phyloP scores from a whole-genome alignment of 2,329 filamentous ascomycete genomes.

The Fusarium sp. region DNA sequence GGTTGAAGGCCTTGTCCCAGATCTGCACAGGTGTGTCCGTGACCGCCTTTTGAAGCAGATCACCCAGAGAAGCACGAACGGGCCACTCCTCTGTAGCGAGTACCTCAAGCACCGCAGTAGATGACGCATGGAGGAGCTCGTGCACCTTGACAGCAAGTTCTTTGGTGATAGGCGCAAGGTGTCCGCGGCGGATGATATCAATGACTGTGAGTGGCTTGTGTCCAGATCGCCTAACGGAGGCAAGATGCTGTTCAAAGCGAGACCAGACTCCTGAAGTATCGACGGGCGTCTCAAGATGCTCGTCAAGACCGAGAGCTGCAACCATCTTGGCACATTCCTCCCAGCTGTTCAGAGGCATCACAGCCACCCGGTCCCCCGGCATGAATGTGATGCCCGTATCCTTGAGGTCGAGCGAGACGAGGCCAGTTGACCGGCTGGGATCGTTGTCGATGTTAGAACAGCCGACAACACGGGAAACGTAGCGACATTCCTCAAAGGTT shows the following conservation, averaged over 20 bases:
- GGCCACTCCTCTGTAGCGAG: conserved; percentile 68
- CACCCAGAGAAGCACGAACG: conserved; percentile 65
- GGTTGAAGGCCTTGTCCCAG: conserved; percentile 67
- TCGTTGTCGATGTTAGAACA: conserved; percentile 65
- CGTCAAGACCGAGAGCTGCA: conserved; percentile 65
- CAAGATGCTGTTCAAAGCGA: conserved; percentile 64
- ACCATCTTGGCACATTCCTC: conserved; percentile 69
- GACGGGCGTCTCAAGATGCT: conserved; percentile 61
- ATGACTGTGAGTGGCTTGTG: conserved; percentile 59
- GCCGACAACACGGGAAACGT: conserved; percentile 61
- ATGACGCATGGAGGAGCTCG: conserved; percentile 64
- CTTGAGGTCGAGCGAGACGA: conserved; percentile 67
- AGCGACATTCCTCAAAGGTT: conserved; percentile 69
- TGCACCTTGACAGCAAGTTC: conserved; percentile 66
- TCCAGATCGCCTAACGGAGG: conserved; percentile 53
- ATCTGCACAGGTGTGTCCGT: conserved; percentile 63
- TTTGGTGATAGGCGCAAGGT: conserved; percentile 67
- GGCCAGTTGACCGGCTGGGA: conserved; percentile 61
- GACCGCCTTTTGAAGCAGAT: conserved; percentile 65
- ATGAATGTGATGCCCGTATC: conserved; percentile 69
- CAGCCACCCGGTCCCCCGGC: conserved; percentile 67
- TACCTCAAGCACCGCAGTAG: conserved; percentile 64
- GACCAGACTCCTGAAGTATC: conserved; percentile 60
- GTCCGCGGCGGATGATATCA: conserved; percentile 66
- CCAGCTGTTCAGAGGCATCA: conserved; percentile 71